phyloP scores from a whole-genome alignment of 179 eudicot species.

The Beta corolliflora region DNA sequence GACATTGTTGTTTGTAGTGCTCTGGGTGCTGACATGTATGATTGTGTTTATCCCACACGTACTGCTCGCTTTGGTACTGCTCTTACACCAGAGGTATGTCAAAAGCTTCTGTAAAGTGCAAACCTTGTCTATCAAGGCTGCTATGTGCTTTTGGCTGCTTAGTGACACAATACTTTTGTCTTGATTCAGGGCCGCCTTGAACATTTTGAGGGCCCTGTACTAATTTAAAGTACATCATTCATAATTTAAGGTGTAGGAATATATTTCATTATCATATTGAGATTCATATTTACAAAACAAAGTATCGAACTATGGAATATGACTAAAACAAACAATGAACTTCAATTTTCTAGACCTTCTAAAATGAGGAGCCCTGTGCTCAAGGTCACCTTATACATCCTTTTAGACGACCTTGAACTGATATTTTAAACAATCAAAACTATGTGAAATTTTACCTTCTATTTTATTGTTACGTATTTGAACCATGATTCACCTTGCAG shows the following conservation, averaged over 20 bases:
- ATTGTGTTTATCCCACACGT: constrained; percentile 92
- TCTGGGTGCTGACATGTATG: constrained; percentile 96
- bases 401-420: too few relatives aligned
- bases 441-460: not conserved
- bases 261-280: too few relatives aligned
- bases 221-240: too few relatives aligned
- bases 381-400: too few relatives aligned
- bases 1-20: constrained; percentile 97
- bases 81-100: constrained; percentile 73
- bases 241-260: too few relatives aligned
- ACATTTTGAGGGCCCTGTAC: too few relatives aligned
- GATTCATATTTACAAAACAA: too few relatives aligned
- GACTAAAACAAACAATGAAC: too few relatives aligned
- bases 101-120: not conserved
- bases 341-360: too few relatives aligned
- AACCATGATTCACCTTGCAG: constrained; percentile 31
- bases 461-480: not conserved
- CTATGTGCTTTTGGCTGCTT: not conserved
- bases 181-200: not conserved
- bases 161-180: not conserved
- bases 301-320: too few relatives aligned
- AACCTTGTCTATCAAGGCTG: not conserved
- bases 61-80: constrained; percentile 97
- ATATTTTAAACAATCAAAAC: too few relatives aligned
- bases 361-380: too few relatives aligned